These are phyloP conservation scores for Penicillium cataractarum DNA, from an alignment of 495 filamentous ascomycete species.

Conservation along the genomic window DNA sequence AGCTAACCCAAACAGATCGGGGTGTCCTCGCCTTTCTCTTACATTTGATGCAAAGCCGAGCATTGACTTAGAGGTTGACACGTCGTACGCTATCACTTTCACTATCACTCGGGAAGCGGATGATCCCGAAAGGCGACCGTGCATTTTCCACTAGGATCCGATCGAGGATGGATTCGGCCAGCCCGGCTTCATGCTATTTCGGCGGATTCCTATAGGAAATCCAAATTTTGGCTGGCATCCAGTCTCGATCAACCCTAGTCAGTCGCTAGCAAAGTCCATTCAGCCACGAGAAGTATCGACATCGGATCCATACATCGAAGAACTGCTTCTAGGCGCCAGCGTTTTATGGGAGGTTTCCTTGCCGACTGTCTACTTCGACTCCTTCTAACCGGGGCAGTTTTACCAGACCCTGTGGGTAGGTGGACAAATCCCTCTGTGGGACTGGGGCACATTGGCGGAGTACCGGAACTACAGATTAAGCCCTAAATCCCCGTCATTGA, in stretches of 20 bases:
- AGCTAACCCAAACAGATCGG: not conserved
- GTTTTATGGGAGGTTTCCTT: conserved; percentile 1
- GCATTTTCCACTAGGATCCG: conserved; percentile 13
- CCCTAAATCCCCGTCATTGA: conserved; percentile 4
- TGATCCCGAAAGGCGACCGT: conserved; percentile 11
- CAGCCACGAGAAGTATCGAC: conserved; percentile 7
- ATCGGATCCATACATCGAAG: conserved; percentile 7
- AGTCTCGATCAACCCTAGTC: not conserved
- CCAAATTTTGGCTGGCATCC: not conserved
- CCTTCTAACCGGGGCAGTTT: not conserved
- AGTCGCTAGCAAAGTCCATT: conserved; percentile 1
- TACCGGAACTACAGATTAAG: not conserved
- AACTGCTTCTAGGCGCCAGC: conserved; percentile 6
- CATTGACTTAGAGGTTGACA: not conserved
- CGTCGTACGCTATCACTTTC: not conserved
- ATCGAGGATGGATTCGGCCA: conserved; percentile 13
- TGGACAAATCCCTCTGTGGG: conserved; percentile 11
- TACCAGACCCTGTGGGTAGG: conserved; percentile 10
- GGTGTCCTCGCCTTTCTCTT: not conserved
- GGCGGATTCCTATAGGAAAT: not conserved
- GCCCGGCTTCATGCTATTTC: conserved; percentile 5
- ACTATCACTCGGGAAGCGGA: conserved; percentile 6
- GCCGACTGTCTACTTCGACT: conserved; percentile 11
- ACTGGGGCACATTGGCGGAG: conserved; percentile 14
- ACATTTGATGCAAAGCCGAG: not conserved